Conservation (phyloP, 345 rosid species). For the Euclidium syriacum region DNA sequence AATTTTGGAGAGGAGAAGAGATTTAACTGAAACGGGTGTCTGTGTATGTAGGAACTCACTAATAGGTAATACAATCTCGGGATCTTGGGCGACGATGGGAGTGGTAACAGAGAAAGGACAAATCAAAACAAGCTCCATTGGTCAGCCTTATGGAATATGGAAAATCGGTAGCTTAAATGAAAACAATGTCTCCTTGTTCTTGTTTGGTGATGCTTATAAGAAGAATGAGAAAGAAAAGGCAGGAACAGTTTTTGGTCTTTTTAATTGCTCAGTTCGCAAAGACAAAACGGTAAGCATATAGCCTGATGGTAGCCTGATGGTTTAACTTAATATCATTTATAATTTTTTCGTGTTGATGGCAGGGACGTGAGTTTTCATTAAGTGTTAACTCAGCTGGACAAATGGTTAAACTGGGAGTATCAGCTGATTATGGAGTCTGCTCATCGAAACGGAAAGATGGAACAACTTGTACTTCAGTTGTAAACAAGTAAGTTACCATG, state of each 20-base stretch:
- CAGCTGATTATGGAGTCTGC: slow-evolving; percentile 87
- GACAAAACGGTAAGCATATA: slow-evolving; percentile 43
- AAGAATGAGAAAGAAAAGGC: slow-evolving; percentile 47
- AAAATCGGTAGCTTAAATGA: slow-evolving; percentile 65
- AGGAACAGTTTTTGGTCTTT: slow-evolving; percentile 75
- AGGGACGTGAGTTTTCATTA: slow-evolving; percentile 73
- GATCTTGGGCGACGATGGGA: slow-evolving; percentile 89
- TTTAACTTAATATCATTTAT: background rate
- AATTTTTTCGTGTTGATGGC: slow-evolving; percentile 16
- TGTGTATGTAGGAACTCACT: slow-evolving; percentile 63
- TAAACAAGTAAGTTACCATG: slow-evolving; percentile 59
- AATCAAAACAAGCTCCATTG: slow-evolving; percentile 67
- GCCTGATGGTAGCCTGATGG: background rate
- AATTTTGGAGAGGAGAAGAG: background rate
- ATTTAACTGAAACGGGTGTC: background rate
- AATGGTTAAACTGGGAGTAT: slow-evolving; percentile 70
- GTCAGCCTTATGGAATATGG: slow-evolving; percentile 72
- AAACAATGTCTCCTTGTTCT: slow-evolving; percentile 59
- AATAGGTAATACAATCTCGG: slow-evolving; percentile 63
- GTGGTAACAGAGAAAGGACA: slow-evolving; percentile 75
- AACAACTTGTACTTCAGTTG: slow-evolving; percentile 52
- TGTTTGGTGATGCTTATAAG: slow-evolving; percentile 84
- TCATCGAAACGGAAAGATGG: slow-evolving; percentile 77
- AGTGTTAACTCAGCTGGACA: slow-evolving; percentile 61
- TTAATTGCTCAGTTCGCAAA: slow-evolving; percentile 63